Evolutionary conservation across 2,329 filamentous ascomycete species (phyloP).

Genomic region (Sporothrix humicola): DNA sequence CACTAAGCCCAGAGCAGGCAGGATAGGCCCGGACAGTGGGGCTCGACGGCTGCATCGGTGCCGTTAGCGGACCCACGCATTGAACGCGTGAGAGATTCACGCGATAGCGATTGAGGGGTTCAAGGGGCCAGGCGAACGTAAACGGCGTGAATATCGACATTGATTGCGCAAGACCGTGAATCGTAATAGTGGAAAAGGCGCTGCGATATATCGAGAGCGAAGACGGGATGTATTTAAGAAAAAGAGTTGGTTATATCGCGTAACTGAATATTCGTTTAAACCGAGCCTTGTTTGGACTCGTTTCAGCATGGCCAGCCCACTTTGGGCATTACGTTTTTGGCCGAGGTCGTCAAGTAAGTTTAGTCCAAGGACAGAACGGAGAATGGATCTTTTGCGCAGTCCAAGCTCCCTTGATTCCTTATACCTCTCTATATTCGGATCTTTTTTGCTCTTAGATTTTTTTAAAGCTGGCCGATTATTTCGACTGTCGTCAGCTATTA

Average conservation of each 20-base stretch:
- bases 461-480: not conserved
- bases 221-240: not conserved
- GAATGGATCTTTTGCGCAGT: not conserved
- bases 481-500: slow-evolving; percentile 6
- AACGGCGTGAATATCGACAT: not conserved
- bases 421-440: not conserved
- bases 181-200: not conserved
- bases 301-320: not conserved
- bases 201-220: not conserved
- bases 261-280: slow-evolving; percentile 9
- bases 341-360: not conserved
- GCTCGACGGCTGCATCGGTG: slow-evolving; percentile 3
- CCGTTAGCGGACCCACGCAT: slow-evolving; percentile 23
- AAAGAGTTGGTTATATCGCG: not conserved
- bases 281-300: not conserved
- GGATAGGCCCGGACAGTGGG: slow-evolving; percentile 14
- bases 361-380: not conserved
- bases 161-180: slow-evolving; percentile 10
- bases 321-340: not conserved
- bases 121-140: not conserved
- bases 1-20: slow-evolving; percentile 24
- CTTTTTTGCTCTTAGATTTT: not conserved
- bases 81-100: not conserved
- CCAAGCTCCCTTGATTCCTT: not conserved
- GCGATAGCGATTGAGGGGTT: slow-evolving; percentile 19